Percentiles rank a stretch among this genome's conserved stretches.
These are phyloP conservation scores for Suhomyces sp. DNA, from an alignment of 805 yeast species.

Conservation along the genomic window DNA sequence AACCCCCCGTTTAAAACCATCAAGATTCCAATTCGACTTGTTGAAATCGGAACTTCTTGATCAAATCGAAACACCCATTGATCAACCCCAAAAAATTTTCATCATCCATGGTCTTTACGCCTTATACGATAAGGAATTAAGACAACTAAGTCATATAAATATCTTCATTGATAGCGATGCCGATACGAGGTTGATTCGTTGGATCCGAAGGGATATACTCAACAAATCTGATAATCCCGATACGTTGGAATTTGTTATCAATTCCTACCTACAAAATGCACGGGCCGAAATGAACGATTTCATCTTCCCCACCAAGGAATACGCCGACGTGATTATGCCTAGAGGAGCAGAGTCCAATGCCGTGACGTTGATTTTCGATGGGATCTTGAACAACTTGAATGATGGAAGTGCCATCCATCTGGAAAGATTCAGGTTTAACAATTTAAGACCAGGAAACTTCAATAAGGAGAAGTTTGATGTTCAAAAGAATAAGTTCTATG, in stretches of 20 bases:
- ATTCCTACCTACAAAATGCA: slow-evolving; percentile 52
- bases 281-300: slow-evolving; percentile 67
- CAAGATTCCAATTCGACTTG: slow-evolving; percentile 39
- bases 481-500: slow-evolving; percentile 47
- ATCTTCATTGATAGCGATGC: slow-evolving; percentile 83
- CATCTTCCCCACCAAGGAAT: slow-evolving; percentile 66
- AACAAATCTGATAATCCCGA: slow-evolving; percentile 7
- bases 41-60: slow-evolving; percentile 19
- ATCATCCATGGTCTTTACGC: slow-evolving; percentile 81
- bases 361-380: slow-evolving; percentile 61
- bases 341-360: slow-evolving; percentile 64
- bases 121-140: slow-evolving; percentile 57
- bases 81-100: slow-evolving; percentile 24
- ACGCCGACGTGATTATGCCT: slow-evolving; percentile 74
- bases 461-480: slow-evolving; percentile 35
- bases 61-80: slow-evolving; percentile 16
- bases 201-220: slow-evolving; percentile 54
- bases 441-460: slow-evolving; percentile 29
- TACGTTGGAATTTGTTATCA: slow-evolving; percentile 38
- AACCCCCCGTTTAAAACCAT: slow-evolving; percentile 34
- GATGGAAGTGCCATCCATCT: slow-evolving; percentile 11
- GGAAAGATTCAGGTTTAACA: slow-evolving; percentile 13
- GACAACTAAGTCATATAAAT: slow-evolving; percentile 58
- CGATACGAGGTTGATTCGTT: slow-evolving; percentile 78
- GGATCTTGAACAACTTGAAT: slow-evolving; percentile 44